Evolutionary conservation across 208 protist species (phyloP).

Genomic region (Trypanosoma cruzi): DNA sequence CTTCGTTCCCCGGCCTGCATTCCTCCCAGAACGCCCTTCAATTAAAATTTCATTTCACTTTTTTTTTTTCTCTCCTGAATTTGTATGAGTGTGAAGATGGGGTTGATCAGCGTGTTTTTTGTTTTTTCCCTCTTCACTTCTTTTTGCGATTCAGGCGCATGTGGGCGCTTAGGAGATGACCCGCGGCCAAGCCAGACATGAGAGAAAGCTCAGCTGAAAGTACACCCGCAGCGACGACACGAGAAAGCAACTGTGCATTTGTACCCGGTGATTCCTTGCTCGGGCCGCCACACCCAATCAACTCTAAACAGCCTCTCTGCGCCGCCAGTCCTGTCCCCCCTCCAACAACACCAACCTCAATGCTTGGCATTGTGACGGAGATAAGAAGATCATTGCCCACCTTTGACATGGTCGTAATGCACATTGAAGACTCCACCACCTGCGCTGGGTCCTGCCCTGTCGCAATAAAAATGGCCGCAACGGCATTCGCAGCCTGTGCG

Average conservation of each 20-base stretch:
- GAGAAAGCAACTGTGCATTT: conserved; percentile 93
- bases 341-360: conserved; percentile 98
- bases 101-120: no score
- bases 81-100: no score
- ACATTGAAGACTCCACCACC: conserved; percentile 97
- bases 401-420: conserved; percentile 97
- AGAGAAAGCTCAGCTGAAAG: conserved; percentile 98
- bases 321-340: conserved; percentile 96
- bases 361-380: conserved; percentile 97
- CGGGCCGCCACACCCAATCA: conserved; percentile 92
- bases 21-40: no score
- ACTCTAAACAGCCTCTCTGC: conserved; percentile 94
- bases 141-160: conserved; percentile 94
- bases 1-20: no score
- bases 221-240: conserved; percentile 92
- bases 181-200: conserved; percentile 92
- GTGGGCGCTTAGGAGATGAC: conserved; percentile 90
- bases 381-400: conserved; percentile 93
- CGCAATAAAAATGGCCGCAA: conserved; percentile 97
- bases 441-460: conserved; percentile 99
- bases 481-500: conserved; percentile 98
- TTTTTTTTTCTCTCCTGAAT: no score
- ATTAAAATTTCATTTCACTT: no score
- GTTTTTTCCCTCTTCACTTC: neutral
- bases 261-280: conserved; percentile 82